Conservation (phyloP, 345 rosid species). For the Eucalyptus marginata region DNA sequence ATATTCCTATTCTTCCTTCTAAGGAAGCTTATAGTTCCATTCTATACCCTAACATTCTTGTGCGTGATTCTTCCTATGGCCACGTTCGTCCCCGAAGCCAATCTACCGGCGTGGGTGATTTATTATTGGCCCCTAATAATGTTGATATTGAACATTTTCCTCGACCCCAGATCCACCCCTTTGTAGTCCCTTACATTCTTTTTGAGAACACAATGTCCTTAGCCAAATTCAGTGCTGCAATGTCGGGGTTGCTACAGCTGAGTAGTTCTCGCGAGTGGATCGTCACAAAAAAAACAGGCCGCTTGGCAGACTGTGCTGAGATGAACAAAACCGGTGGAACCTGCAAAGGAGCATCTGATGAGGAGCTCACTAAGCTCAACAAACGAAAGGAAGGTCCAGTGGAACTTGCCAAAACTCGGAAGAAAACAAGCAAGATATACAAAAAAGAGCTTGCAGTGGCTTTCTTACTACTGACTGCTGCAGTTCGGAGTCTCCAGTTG, state of each 20-base stretch:
- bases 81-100: neutral
- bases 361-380: neutral
- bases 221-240: neutral
- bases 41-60: neutral
- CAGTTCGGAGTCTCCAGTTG: neutral
- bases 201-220: slow-evolving; percentile 8
- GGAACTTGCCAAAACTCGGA: neutral
- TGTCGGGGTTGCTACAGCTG: neutral
- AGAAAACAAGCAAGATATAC: neutral
- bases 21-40: neutral
- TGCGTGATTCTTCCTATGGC: slow-evolving; percentile 3
- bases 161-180: neutral
- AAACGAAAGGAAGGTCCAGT: neutral
- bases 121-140: neutral
- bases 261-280: slow-evolving; percentile 1
- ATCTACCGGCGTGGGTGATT: neutral
- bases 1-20: slow-evolving; percentile 8
- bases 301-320: neutral
- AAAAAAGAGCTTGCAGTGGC: neutral
- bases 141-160: neutral
- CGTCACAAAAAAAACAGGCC: slow-evolving; percentile 1
- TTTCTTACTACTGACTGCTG: neutral
- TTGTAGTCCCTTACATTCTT: neutral
- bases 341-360: neutral
- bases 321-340: neutral